Evolutionary conservation across 2,329 filamentous ascomycete genomes (phyloP), one percentile per base, ranked within the genome.

Genomic region (Fusarium coffeatum): DNA sequence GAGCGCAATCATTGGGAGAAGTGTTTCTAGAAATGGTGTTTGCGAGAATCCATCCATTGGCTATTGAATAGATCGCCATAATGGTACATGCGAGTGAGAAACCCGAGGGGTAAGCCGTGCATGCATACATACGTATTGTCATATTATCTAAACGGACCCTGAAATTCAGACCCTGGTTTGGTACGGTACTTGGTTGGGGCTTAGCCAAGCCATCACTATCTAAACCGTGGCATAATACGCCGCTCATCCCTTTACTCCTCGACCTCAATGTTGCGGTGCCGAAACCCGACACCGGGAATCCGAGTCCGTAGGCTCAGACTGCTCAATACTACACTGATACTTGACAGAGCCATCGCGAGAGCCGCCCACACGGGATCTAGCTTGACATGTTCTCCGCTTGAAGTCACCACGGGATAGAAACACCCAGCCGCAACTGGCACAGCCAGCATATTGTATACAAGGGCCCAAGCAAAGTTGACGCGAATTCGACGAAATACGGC

Each of bases 331-430:
- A 98, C 94, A 76, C 92, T 96, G 71, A 98, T 90, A 79, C 92
- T 95, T 80, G 94, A 97, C 78, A 94, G 80, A 27, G 95, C 95
- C 95, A 98, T 98, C 2, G 94, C 94, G 77, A 97, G 80, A 71
- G 90, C 91, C 8, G 94, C 95, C 94, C 94, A 98, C 2, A 92
- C 92, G 0, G 92, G 92, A 77, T 93, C 90, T 48, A 94, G 80
- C 64, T 87, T 82, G 22, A 93, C 80, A 76, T 92, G 91, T 30
- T 78, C 77, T 3, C 84, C 86, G 3, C 77, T 74, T 6, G 78
- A 77, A 48, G 83, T 84, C 55, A 74, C 77, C 48, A 90, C 69
- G 4, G 86, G 81, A 78, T 92, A 97, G 62, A 97, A 82, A 40
- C 90, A 91, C 2, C 93, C 93, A 1, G 93, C 93, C 0, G 93